These are phyloP conservation scores for Ophiostoma triangulosporum DNA, from an alignment of 2,329 filamentous ascomycete species.

Conservation along the genomic window DNA sequence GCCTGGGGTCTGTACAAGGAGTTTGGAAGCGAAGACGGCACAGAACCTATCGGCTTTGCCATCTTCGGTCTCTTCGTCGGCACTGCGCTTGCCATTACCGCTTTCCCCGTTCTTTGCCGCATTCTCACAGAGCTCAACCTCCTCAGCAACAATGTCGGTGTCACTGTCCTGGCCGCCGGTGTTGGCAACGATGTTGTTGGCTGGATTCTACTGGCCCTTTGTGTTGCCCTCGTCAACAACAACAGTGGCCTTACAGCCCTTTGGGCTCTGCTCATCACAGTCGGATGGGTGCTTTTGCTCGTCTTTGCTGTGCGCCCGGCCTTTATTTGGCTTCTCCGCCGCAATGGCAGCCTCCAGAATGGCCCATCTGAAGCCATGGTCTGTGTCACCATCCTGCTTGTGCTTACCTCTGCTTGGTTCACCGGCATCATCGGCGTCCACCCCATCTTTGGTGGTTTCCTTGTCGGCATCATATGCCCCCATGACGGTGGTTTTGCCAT, in stretches of 20 bases:
- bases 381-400: conserved; percentile 66
- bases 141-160: conserved; percentile 67
- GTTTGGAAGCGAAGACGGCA: conserved; percentile 38
- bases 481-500: conserved; percentile 85
- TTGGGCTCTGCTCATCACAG: conserved; percentile 64
- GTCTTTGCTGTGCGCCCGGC: conserved; percentile 57
- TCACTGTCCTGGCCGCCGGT: conserved; percentile 79
- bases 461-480: conserved; percentile 79
- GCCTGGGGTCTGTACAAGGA: conserved; percentile 69
- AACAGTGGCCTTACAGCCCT: conserved; percentile 69
- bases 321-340: conserved; percentile 61
- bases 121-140: conserved; percentile 87
- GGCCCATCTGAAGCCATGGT: conserved; percentile 80
- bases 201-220: conserved; percentile 86
- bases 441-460: conserved; percentile 85
- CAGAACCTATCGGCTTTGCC: conserved; percentile 33
- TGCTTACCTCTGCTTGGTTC: conserved; percentile 70
- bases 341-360: conserved; percentile 67
- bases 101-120: conserved; percentile 80
- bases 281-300: conserved; percentile 66
- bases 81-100: conserved; percentile 86
- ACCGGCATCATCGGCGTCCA: conserved; percentile 83
- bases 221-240: conserved; percentile 85
- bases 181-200: conserved; percentile 86
- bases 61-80: conserved; percentile 65